Conservation (phyloP, 495 filamentous ascomycete genomes). For the Viridothelium virens region DNA sequence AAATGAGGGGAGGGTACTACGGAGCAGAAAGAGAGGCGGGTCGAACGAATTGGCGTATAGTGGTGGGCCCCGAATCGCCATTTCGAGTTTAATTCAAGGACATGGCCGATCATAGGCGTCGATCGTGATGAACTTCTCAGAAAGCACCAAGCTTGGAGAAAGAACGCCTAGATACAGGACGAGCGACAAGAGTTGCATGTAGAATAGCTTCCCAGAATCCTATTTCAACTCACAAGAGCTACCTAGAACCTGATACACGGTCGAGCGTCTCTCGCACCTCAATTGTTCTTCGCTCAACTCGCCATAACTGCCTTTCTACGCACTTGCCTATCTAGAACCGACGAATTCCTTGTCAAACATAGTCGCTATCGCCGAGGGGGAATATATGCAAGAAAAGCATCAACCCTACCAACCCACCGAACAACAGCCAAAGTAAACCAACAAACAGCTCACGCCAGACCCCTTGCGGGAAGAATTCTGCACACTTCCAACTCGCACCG, state of each 20-base stretch:
- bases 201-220: not conserved
- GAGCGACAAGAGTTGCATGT: not conserved
- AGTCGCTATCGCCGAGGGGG: slow-evolving; percentile 2
- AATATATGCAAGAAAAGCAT: not conserved
- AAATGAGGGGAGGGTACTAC: not conserved
- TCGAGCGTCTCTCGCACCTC: too few relatives aligned
- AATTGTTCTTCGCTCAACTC: too few relatives aligned
- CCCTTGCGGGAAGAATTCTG: not conserved
- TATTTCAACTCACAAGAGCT: not conserved
- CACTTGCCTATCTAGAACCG: not conserved
- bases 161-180: too few relatives aligned
- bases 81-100: too few relatives aligned
- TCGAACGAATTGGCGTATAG: not conserved
- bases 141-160: too few relatives aligned
- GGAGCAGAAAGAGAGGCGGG: not conserved
- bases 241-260: too few relatives aligned
- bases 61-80: too few relatives aligned
- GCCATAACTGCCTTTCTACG: too few relatives aligned
- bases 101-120: too few relatives aligned
- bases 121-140: too few relatives aligned
- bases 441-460: not conserved
- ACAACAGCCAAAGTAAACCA: not conserved
- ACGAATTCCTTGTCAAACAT: not conserved
- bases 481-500: not conserved
- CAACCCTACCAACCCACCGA: not conserved